phyloP scores from a whole-genome alignment of 192 early-diverging fungal species.

The Podila epicladia region DNA sequence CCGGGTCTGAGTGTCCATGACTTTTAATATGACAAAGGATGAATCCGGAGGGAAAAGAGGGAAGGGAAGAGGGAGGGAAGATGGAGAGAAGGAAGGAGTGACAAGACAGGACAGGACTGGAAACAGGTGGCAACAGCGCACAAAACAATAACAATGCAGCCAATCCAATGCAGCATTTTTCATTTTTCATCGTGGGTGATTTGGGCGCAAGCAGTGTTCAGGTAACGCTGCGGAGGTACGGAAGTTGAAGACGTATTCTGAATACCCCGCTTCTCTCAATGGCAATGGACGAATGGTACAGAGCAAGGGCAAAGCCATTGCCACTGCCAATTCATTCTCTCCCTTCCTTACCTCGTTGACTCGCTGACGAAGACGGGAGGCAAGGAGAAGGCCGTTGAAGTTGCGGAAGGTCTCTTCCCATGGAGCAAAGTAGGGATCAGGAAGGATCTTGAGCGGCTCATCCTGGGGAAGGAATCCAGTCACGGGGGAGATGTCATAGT shows the following conservation, averaged over 20 bases:
- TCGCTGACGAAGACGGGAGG: constrained; percentile 70
- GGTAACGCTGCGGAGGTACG: too few species aligned
- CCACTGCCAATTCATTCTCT: background rate
- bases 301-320: too few species aligned
- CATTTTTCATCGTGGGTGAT: too few species aligned
- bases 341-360: constrained; percentile 70
- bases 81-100: background rate
- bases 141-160: too few species aligned
- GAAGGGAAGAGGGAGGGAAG: background rate
- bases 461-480: constrained; percentile 89
- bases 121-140: background rate
- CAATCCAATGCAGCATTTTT: too few species aligned
- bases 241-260: background rate
- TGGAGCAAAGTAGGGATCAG: constrained; percentile 81
- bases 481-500: constrained; percentile 84
- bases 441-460: constrained; percentile 78
- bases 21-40: background rate
- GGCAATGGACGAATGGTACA: background rate
- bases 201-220: too few species aligned
- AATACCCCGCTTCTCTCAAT: background rate
- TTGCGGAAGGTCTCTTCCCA: constrained; percentile 89
- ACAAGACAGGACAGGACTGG: background rate
- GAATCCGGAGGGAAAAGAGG: background rate
- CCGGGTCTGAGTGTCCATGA: too few species aligned
- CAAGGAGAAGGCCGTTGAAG: constrained; percentile 79